Percentiles rank a stretch among this genome's conserved stretches.
Conservation (phyloP, 2,329 filamentous ascomycete genomes). For the Pseudogymnoascus sp. region DNA sequence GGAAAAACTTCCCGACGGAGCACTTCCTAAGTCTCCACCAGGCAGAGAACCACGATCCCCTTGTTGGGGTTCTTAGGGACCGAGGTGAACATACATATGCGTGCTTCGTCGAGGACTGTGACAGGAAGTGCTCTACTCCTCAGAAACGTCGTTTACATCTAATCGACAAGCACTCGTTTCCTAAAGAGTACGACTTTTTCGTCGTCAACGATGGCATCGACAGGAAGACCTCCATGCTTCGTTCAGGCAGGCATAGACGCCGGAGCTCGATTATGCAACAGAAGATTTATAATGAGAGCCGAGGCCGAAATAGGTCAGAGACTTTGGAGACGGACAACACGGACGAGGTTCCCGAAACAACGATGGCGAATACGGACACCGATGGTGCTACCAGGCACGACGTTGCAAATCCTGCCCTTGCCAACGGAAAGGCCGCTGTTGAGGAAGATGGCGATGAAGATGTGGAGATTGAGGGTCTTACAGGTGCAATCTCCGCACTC, state of each 20-base stretch:
- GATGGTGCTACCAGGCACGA: constrained; percentile 17
- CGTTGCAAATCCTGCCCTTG: constrained; percentile 15
- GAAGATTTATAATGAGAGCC: constrained; percentile 21
- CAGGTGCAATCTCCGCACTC: constrained; percentile 62
- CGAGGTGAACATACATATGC: constrained; percentile 84
- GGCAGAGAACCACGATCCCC: constrained; percentile 81
- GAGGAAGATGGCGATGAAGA: not conserved
- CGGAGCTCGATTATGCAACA: constrained; percentile 38
- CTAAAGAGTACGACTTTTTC: constrained; percentile 78
- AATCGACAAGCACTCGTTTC: constrained; percentile 91
- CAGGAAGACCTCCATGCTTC: constrained; percentile 69
- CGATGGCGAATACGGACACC: constrained; percentile 9
- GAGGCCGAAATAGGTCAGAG: constrained; percentile 14
- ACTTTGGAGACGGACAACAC: constrained; percentile 14
- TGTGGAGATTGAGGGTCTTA: constrained; percentile 54
- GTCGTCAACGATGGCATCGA: constrained; percentile 88
- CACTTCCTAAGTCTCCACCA: constrained; percentile 79
- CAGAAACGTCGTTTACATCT: constrained; percentile 82
- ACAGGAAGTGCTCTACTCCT: constrained; percentile 72
- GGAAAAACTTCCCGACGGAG: constrained; percentile 78
- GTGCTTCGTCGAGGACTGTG: constrained; percentile 86
- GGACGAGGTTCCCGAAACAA: constrained; percentile 23
- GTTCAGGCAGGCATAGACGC: constrained; percentile 45
- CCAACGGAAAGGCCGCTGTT: constrained; percentile 18
- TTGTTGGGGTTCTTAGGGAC: constrained; percentile 63